Evolutionary conservation across 768 basidiomycete genomes (phyloP), one percentile per base, ranked within the genome.

Genomic region (Agrocybe chaxingu): DNA sequence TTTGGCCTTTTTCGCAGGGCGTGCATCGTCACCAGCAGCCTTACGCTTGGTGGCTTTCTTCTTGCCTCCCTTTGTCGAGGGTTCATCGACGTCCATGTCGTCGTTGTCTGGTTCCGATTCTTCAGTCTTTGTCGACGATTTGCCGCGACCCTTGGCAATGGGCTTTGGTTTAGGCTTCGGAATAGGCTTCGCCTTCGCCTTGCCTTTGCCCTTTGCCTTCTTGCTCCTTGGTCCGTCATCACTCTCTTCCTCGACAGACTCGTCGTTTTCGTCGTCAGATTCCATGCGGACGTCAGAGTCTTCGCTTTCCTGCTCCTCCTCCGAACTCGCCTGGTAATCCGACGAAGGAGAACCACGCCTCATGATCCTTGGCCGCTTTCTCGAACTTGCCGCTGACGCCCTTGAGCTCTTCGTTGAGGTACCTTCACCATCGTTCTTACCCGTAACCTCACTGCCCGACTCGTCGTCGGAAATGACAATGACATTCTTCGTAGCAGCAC

Each of bases 41-140:
- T 74, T 76, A 46, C 64, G 70, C 55, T 72, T 73, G 31, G 68
- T 70, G 8, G 66, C 60, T 5, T 73, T 66, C 47, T 70, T 71
- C 63, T 74, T 60, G 13, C 45, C 42, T 50, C 46, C 48, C 45
- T 66, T 68, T 1, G 56, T 46, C 30, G 58, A 63, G 10, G 69
- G 69, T 6, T 79, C 75, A 43, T 85, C 83, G 13, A 85, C 73
- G 34, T 82, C 83, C 81, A 85, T 85, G 29, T 58, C 65, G 18
- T 68, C 67, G 3, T 61, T 62, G n/a, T 56, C 58, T 7, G 54
- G 56, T 50, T 61, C 57, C 13, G 50, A 53, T 36, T 63, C 45
- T 55, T 60, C 59, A 60, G 66, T 34, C 7, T 12, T 40, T 39
- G 47, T 47, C 24, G 24, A 24, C 24, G 24, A 47, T 24, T 50